Evolutionary conservation across 1,139 yeast genomes (phyloP), one percentile per base, ranked within the genome.

Genomic region (Meyerozyma smithsonii): DNA sequence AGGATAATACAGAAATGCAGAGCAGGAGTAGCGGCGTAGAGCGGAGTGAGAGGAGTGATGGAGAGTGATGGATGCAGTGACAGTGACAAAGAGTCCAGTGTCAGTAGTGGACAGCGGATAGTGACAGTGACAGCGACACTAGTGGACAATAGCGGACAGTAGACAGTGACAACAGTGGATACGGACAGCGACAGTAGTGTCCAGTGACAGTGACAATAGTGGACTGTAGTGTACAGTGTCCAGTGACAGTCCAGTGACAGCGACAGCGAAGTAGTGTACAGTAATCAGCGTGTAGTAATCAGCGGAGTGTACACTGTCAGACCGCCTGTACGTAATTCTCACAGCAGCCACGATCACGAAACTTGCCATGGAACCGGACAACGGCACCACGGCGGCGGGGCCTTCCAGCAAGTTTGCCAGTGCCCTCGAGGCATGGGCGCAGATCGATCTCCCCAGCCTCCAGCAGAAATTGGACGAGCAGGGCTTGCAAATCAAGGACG

Each of bases 401-500:
- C 21, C 34, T 11, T 18, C 34, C 34, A 30, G 16, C 15, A 30
- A 30, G 25, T 67, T 65, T 49, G 59, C 51, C 35, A 51, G 53
- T 38, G 96, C 96, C 1, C 65, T 87, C 45, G 79, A 79, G 47
- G 69, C 79, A 15, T 89, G 97, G 97, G 69, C 85, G 1, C 80
- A 80, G 40, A 79, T 87, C 34, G 84, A 84, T 46, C 64, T 89
- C 28, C 77, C 89, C 0, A 59, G 68, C 3, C 62, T 89, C 21
- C 97, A 90, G 54, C 74, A 72, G 48, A 72, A 74, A 41, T 67
- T 92, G 42, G 97, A 90, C 58, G 76, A 74, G 33, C 84, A 84
- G 50, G 95, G 94, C 2, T 55, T 82, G 32, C 81, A 79, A 50
- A 76, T 90, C 36, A 82, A 84, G 52, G 82, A 79, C 24, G 76